Conservation (phyloP, 768 basidiomycete genomes). For the Galerina marginata region DNA sequence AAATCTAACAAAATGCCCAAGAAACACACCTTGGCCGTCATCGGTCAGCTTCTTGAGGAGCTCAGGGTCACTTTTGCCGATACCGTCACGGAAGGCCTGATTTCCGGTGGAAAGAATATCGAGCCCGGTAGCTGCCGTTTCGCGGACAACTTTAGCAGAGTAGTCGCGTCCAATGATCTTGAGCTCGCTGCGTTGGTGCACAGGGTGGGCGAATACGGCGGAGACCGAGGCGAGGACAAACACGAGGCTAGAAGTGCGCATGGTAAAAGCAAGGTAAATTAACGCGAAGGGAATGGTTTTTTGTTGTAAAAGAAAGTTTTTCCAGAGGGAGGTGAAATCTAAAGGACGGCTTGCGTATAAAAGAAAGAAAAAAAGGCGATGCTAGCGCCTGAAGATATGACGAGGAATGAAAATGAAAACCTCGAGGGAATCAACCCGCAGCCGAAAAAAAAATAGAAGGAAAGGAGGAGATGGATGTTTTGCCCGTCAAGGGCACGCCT, state of each 20-base stretch:
- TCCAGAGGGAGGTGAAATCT: neutral
- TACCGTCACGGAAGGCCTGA: slow-evolving; percentile 33
- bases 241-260: slow-evolving; percentile 12
- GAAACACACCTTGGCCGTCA: slow-evolving; percentile 37
- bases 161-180: slow-evolving; percentile 15
- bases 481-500: neutral
- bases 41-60: slow-evolving; percentile 35
- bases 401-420: slow-evolving; percentile 5
- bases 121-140: slow-evolving; percentile 13
- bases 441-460: slow-evolving; percentile 6
- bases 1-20: neutral
- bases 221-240: slow-evolving; percentile 7
- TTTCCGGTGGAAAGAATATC: slow-evolving; percentile 37
- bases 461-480: slow-evolving; percentile 7
- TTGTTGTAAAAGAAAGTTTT: slow-evolving; percentile 1
- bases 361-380: slow-evolving; percentile 11
- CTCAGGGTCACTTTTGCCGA: slow-evolving; percentile 28
- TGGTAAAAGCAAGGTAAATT: neutral
- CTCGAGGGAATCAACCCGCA: slow-evolving; percentile 16
- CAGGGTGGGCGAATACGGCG: slow-evolving; percentile 18
- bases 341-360: slow-evolving; percentile 15
- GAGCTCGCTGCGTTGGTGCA: slow-evolving; percentile 18
- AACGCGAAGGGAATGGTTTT: neutral
- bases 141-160: slow-evolving; percentile 5
- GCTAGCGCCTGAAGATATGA: slow-evolving; percentile 18